These are phyloP conservation scores for Emericellopsis terricola DNA, from an alignment of 495 filamentous ascomycete genomes.

Conservation along the genomic window DNA sequence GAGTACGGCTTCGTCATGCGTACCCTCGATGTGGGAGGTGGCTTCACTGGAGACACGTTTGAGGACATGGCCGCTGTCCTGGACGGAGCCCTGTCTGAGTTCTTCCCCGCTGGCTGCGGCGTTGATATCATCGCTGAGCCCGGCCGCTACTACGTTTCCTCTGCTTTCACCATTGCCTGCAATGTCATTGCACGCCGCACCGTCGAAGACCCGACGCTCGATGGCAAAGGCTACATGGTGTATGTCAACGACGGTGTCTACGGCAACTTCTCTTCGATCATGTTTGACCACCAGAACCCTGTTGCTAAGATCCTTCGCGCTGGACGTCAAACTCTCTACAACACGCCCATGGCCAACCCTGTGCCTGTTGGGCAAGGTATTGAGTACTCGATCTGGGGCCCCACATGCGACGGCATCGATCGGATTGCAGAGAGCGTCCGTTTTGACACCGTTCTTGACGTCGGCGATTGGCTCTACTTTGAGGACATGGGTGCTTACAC, in stretches of 20 bases:
- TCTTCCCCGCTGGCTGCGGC: conserved; percentile 54
- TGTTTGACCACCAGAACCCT: conserved; percentile 95
- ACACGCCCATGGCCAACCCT: conserved; percentile 18
- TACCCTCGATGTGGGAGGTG: conserved; percentile 87
- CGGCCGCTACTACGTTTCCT: conserved; percentile 83
- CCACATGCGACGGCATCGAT: conserved; percentile 95
- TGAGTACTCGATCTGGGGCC: conserved; percentile 93
- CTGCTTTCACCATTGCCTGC: conserved; percentile 84
- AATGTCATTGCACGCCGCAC: conserved; percentile 93
- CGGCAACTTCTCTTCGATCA: conserved; percentile 95
- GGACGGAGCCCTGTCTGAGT: conserved; percentile 59
- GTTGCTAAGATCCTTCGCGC: conserved; percentile 60
- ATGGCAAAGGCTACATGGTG: conserved; percentile 67
- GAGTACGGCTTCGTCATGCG: conserved; percentile 62
- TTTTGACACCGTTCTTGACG: conserved; percentile 56
- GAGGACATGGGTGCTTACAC: conserved; percentile 98
- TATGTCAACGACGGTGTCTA: conserved; percentile 96
- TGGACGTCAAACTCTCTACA: conserved; percentile 31
- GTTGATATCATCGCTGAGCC: conserved; percentile 91
- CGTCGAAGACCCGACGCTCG: conserved; percentile 31
- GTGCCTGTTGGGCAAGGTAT: conserved; percentile 18
- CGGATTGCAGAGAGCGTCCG: conserved; percentile 62
- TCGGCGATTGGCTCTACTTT: conserved; percentile 96
- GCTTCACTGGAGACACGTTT: conserved; percentile 76
- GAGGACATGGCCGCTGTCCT: conserved; percentile 77